Base-by-base conservation (phyloP, 2,329 filamentous ascomycete species). In the Sclerotinia subarctica region DNA sequence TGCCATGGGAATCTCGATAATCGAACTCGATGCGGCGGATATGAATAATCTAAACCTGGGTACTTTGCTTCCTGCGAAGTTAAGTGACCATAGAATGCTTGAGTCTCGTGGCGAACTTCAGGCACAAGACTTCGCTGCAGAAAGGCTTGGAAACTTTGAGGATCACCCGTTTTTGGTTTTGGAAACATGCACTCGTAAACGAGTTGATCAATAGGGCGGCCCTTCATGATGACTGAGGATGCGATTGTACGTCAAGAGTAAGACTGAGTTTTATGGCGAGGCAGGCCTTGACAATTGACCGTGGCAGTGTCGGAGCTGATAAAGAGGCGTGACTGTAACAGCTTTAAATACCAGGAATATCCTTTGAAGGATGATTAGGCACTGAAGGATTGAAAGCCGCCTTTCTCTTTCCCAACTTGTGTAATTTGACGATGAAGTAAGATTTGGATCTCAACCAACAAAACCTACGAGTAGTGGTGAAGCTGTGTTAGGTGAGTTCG, bases 11-110 rank as follows among this genome's bases (percentile, higher is more conserved):
- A 94, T 69, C 90, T 88, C 73, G 88, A 86, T 11, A 94, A 86
- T n/a, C 91, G 89, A 77, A 90, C 88, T 72, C 90, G 89, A 78
- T 94, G 91, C 10, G 89, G 90, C 32, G 80, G 81, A 76, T 91
- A 83, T 69, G 85, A 88, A 81, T 94, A 94, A 81, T 94, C 91
- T 67, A 94, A 85, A 42, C 91, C 91, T 0, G 91, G 91, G 73
- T 94, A 94, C 74, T 92, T 91, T 72, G 91, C 90, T 81, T 94
- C 91, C 73, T 90, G 86, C 35, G 89, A 92, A 76, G 92, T 88
- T 72, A 94, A 85, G 75, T 91, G 89, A 73, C 91, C 91, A 78
- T 92, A 94, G 80, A 92, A 94, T 64, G 88, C 76, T 69, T 76
- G 75, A 1, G 91, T 92, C 78, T 94, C 91, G 76, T 91, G 88